Conservation (phyloP, 148 eudicot species). For the Vaccinium myrtillus region DNA sequence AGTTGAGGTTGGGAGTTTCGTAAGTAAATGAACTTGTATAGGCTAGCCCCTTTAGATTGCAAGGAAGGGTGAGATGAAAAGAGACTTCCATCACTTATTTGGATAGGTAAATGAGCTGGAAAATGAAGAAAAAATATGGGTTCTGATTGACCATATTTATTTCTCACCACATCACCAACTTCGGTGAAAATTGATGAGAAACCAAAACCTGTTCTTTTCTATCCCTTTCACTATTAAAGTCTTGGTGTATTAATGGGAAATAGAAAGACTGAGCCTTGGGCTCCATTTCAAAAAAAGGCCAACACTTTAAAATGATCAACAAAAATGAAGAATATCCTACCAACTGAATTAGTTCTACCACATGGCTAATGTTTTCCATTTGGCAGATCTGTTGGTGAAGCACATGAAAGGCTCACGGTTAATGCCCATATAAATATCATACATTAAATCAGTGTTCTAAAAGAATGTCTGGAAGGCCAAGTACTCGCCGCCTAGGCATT, state of each 20-base stretch:
- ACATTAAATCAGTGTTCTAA: background rate
- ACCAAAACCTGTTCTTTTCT: background rate
- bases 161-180: background rate
- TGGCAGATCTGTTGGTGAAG: slow-evolving; percentile 72
- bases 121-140: background rate
- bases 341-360: background rate
- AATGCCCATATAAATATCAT: background rate
- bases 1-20: background rate
- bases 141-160: background rate
- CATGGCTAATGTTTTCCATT: slow-evolving; percentile 14
- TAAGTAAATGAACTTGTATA: background rate
- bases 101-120: background rate
- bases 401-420: slow-evolving; percentile 95
- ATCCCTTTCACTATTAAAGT: background rate
- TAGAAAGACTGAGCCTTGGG: background rate
- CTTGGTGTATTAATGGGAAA: background rate
- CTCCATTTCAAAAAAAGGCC: background rate
- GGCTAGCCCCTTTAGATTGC: background rate
- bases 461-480: too few relatives aligned
- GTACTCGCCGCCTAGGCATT: too few relatives aligned
- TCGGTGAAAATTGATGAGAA: background rate
- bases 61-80: background rate
- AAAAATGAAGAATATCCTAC: background rate
- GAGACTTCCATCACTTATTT: background rate
- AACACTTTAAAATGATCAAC: background rate